Evolutionary conservation across 805 yeast species (phyloP), one percentile per base, ranked within the genome.

Genomic region (Debaryomyces hansenii): DNA sequence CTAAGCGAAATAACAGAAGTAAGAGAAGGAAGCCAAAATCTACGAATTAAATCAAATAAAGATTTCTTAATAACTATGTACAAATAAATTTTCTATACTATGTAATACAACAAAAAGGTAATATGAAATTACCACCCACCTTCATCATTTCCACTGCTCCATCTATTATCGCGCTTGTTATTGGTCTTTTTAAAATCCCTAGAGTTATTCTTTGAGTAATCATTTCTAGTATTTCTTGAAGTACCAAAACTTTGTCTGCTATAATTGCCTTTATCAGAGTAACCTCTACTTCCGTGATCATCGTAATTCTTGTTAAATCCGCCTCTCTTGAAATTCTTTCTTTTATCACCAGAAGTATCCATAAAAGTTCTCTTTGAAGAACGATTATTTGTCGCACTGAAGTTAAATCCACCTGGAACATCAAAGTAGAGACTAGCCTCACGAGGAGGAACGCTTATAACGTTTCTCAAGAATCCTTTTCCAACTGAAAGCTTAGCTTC

Each of bases 321-420:
- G 32, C 49, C 48, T 46, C 59, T 55, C 35, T 44, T 42, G 37
- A 37, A 37, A 14, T 37, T 24, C 10, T 45, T 37, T 33, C 35
- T 29, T 33, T 51, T 47, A n/a, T 42, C 44, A 8, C 42, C 39
- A 18, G 41, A 36, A 16, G 37, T 41, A 8, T 44, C 45, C 45
- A 27, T 32, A 29, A 49, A 49, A 11, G 48, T 44, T 37, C 41
- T 44, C 21, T 50, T 47, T 2, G 46, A 37, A 15, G 31, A 36
- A 28, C 47, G 46, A 21, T 42, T 33, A 34, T 49, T 49, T 5
- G 54, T 35, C 14, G 47, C 39, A 21, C 47, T 47, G 31, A 45
- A 48, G 6, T 46, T 44, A 41, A 62, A 59, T n/a, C 55, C 50
- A 18, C 70, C 70, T 5, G 67, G 63, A 43, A 63, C 59, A 21